Evolutionary conservation across 1,139 yeast genomes (phyloP), one percentile per base, ranked within the genome.

Genomic region (Pichia inconspicua): DNA sequence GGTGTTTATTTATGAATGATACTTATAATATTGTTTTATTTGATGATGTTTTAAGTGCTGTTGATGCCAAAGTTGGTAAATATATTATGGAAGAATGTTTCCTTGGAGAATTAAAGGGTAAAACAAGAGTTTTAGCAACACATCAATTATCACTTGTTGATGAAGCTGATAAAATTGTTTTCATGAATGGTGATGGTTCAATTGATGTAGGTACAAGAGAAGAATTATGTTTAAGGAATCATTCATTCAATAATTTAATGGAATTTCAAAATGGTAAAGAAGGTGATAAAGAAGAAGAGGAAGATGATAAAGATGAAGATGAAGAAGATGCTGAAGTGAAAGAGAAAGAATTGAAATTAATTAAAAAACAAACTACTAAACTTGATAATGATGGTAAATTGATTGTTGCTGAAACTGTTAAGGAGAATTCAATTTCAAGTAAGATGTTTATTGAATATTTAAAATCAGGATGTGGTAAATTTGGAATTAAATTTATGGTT

Each of bases 41-140:
- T 52, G 97, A 89, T 62, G 97, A 89, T 66, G 94, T 88, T 7
- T 71, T 89, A 51, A 80, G 89, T 67, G 97, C 96, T 2, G 96
- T 89, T 14, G 97, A 89, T 70, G 87, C 96, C 9, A 81, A 86
- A 60, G 96, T 88, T 27, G 96, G 96, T 41, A 82, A 80, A 55
- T 85, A 82, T 59, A 85, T 89, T 45, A 78, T 87, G 75, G 82
- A 81, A 49, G 68, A 77, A 25, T 86, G 95, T 64, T 66, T 88
- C 44, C 53, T 75, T 52, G 90, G 84, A 0, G 55, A 78, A 44
- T 63, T 88, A 57, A 65, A 66, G 42, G 67, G 69, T 11, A 80
- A 76, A 58, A 89, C 96, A 0, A 73, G 95, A 55, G 63, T 89
- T 27, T 71, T 89, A 58, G 96, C 95, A 1, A 89, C 97, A 0